Base-by-base conservation (phyloP, 78 protist genomes). In the Dictyostelium brefeldianum region DNA sequence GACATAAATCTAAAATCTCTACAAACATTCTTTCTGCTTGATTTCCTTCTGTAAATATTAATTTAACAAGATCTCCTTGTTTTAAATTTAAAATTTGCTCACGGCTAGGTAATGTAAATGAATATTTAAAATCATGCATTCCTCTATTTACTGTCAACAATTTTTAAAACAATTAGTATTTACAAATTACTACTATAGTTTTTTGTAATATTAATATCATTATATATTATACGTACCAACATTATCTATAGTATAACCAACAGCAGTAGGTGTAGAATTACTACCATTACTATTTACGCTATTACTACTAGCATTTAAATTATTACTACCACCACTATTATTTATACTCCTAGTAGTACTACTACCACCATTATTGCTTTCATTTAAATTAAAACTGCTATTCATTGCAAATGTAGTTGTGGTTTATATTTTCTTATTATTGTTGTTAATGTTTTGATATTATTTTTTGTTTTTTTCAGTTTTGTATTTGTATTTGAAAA, bases 1-100 rank as follows among this genome's bases (percentile, higher is more conserved):
- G 56, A 22, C 48, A 25, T 11, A 41, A 18, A 5, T 56, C 56
- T 10, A 70, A 62, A 22, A 80, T 62, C 57, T 59, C 31, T 8
- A 80, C 87, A 69, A 69, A 80, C 87, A 80, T 80, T 80, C 87
- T 80, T 25, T 80, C 87, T 6, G 87, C 27, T 41, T 20, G 27
- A 80, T 41, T 50, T 6, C 69, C 41, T 25, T 81, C 74, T n/a
- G 46, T 81, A 48, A 81, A 81, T 11, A 81, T 81, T 43, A 81
- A 81, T 81, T 81, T 81, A 10, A 81, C 89, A 8, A 81, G 54
- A n/a, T 81, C 89, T 36, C 78, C 89, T 41, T n/a, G 64, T 65
- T 65, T 57, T 20, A 81, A 48, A 36, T 22, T 46, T 27, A 62
- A 22, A 43, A 81, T 81, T 48, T 65, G 75, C 14, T 81, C 50